A percentile compares a stretch with the other conserved stretches of the same genome.
Evolutionary conservation across 805 yeast genomes (phyloP).

Genomic region (Kuraishia floccosa): DNA sequence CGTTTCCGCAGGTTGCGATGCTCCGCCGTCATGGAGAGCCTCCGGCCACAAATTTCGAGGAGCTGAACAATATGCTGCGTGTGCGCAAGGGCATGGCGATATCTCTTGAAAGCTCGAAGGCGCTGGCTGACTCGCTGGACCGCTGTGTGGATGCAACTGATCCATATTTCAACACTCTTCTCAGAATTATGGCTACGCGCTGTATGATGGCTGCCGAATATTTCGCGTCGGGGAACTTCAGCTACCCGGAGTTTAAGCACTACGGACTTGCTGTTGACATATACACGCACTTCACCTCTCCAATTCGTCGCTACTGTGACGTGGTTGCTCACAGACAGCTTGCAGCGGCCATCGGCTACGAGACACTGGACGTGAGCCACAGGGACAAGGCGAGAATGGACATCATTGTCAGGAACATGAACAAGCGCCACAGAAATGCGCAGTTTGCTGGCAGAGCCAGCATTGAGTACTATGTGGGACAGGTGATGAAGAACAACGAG

Average conservation of each 20-base stretch:
- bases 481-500: constrained; percentile 83
- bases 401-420: constrained; percentile 75
- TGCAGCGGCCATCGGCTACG: constrained; percentile 97
- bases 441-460: constrained; percentile 99
- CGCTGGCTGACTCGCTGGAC: constrained; percentile 89
- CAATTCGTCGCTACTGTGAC: constrained; percentile 96
- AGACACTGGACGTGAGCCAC: constrained; percentile 67
- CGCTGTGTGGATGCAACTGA: constrained; percentile 75
- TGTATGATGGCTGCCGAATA: constrained; percentile 99
- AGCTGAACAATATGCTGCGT: constrained; percentile 78
- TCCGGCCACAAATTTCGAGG: constrained; percentile 86
- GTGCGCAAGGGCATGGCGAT: constrained; percentile 67
- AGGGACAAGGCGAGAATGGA: constrained; percentile 90
- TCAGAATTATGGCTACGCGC: constrained; percentile 94
- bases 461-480: constrained; percentile 96
- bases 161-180: constrained; percentile 83
- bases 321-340: constrained; percentile 94
- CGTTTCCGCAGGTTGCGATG: constrained; percentile 98
- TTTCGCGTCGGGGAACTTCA: constrained; percentile 81
- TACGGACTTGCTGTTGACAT: constrained; percentile 97
- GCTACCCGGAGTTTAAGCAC: constrained; percentile 88
- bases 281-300: constrained; percentile 97
- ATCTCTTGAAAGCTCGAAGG: constrained; percentile 76
- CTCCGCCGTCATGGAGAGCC: constrained; percentile 97
- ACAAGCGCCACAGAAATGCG: constrained; percentile 91